phyloP scores from a whole-genome alignment of 192 early-diverging fungal species.

The Dimargaris cristalligena region DNA sequence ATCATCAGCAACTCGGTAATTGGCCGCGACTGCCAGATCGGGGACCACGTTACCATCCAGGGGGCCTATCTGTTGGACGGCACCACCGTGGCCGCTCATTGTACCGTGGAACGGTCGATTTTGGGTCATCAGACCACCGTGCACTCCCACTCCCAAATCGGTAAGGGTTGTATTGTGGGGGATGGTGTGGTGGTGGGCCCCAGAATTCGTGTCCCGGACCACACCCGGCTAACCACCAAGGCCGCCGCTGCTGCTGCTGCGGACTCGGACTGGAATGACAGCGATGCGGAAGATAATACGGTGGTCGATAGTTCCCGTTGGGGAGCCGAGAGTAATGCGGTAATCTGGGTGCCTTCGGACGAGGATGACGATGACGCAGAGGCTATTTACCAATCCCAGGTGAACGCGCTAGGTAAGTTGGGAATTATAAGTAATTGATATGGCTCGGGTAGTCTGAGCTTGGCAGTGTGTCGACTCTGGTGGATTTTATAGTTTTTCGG shows the following conservation, averaged over 20 bases:
- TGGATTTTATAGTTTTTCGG: background rate
- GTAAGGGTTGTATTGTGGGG: slow-evolving; percentile 56
- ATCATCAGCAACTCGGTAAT: slow-evolving; percentile 62
- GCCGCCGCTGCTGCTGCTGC: background rate
- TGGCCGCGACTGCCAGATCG: slow-evolving; percentile 68
- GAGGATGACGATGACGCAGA: slow-evolving; percentile 9
- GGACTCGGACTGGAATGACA: background rate
- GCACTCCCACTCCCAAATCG: slow-evolving; percentile 43
- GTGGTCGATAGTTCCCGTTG: background rate
- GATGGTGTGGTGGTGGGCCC: slow-evolving; percentile 55
- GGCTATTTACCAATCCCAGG: slow-evolving; percentile 12
- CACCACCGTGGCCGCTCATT: slow-evolving; percentile 47
- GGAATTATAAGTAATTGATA: background rate
- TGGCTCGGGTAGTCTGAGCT: background rate
- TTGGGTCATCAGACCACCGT: slow-evolving; percentile 55
- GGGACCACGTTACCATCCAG: slow-evolving; percentile 55
- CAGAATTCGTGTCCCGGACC: slow-evolving; percentile 41
- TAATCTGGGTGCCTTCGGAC: slow-evolving; percentile 11
- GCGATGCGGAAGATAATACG: background rate
- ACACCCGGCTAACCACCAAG: slow-evolving; percentile 39
- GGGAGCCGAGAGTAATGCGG: slow-evolving; percentile 2
- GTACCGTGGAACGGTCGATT: slow-evolving; percentile 48
- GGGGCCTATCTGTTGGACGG: slow-evolving; percentile 78
- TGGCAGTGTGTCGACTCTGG: background rate
- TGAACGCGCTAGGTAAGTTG: slow-evolving; percentile 8